phyloP scores from a whole-genome alignment of 1,139 yeast species.

The Yamadazyma buinensis region DNA sequence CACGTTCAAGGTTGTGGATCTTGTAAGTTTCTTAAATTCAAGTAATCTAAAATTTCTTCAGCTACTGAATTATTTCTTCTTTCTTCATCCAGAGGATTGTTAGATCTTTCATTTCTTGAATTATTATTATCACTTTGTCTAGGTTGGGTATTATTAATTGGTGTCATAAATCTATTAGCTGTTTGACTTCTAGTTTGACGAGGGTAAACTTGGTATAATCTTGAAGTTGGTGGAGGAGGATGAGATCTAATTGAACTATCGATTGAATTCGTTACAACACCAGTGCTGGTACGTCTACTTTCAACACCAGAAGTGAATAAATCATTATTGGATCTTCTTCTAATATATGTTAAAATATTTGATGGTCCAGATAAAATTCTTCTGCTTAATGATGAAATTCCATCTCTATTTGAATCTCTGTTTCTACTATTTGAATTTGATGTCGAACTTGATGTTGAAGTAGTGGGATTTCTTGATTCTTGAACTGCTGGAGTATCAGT shows the following conservation, averaged over 20 bases:
- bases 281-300: slow-evolving; percentile 47
- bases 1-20: slow-evolving; percentile 6
- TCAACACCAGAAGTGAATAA: slow-evolving; percentile 49
- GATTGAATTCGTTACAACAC: slow-evolving; percentile 31
- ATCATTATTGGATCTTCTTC: slow-evolving; percentile 15
- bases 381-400: slow-evolving; percentile 1
- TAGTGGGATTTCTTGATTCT: background rate
- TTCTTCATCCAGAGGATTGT: too few relatives aligned
- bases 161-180: too few relatives aligned
- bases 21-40: slow-evolving; percentile 24
- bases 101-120: too few relatives aligned
- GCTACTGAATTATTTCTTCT: slow-evolving; percentile 2
- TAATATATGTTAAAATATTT: slow-evolving; percentile 23
- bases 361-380: slow-evolving; percentile 9
- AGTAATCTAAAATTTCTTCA: slow-evolving; percentile 23
- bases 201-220: background rate
- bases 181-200: too few relatives aligned
- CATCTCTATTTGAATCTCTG: background rate
- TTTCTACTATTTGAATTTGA: background rate
- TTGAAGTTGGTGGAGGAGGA: background rate
- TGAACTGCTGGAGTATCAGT: background rate
- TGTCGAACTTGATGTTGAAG: background rate
- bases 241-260: background rate
- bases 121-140: too few relatives aligned
- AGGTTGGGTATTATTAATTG: too few relatives aligned